Percentiles rank a stretch among this genome's conserved stretches.
Evolutionary conservation across 805 yeast species (phyloP).

Genomic region (Starmerella sp.): DNA sequence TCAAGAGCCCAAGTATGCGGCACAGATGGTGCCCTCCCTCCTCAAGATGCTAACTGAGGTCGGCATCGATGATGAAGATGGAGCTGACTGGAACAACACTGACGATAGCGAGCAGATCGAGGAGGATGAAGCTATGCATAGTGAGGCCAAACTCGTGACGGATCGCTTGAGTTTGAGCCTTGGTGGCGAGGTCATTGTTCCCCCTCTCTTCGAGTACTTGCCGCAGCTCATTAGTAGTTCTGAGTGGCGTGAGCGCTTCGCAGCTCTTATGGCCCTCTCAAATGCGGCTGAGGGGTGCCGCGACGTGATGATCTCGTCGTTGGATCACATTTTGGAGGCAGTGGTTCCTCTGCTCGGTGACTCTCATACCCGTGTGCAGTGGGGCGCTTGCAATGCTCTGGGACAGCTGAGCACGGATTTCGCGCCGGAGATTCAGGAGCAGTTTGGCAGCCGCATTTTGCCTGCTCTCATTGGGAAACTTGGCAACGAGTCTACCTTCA

Average conservation of each 20-base stretch:
- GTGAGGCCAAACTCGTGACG: slow-evolving; percentile 87
- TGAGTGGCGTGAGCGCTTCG: slow-evolving; percentile 92
- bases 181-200: slow-evolving; percentile 73
- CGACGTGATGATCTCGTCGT: slow-evolving; percentile 72
- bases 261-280: slow-evolving; percentile 91
- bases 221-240: slow-evolving; percentile 69
- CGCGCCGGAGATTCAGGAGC: slow-evolving; percentile 76
- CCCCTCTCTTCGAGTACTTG: slow-evolving; percentile 73
- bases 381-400: slow-evolving; percentile 91
- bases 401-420: slow-evolving; percentile 97
- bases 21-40: slow-evolving; percentile 59
- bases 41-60: slow-evolving; percentile 86
- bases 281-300: slow-evolving; percentile 97
- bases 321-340: slow-evolving; percentile 70
- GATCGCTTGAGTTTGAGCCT: slow-evolving; percentile 80
- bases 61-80: slow-evolving; percentile 78
- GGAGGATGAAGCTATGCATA: slow-evolving; percentile 74
- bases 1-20: slow-evolving; percentile 58
- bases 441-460: slow-evolving; percentile 64
- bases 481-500: slow-evolving; percentile 49
- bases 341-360: slow-evolving; percentile 77
- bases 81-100: slow-evolving; percentile 72
- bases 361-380: slow-evolving; percentile 87
- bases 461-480: slow-evolving; percentile 83
- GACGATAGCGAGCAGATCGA: slow-evolving; percentile 69